Evolutionary conservation across 2,329 filamentous ascomycete genomes (phyloP).

Genomic region (Lecanicillium sp.): DNA sequence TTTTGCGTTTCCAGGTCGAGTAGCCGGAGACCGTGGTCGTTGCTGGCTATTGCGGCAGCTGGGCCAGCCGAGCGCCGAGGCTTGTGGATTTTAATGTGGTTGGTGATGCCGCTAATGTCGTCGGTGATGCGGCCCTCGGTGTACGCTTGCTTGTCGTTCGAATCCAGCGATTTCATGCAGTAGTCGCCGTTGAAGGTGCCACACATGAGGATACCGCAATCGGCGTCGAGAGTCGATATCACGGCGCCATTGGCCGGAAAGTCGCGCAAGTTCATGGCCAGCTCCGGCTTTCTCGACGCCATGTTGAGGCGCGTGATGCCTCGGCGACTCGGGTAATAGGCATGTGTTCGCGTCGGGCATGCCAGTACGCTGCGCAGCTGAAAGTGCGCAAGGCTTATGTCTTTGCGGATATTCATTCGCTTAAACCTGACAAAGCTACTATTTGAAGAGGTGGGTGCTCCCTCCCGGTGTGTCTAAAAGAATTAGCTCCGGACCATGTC

Average conservation of each 20-base stretch:
- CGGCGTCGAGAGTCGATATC: conserved; percentile 43
- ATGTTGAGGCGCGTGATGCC: conserved; percentile 46
- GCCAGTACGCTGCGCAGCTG: conserved; percentile 57
- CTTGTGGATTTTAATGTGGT: conserved; percentile 52
- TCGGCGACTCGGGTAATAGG: conserved; percentile 46
- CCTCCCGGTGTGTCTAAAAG: conserved; percentile 9
- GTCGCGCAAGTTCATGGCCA: conserved; percentile 34
- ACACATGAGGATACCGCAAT: conserved; percentile 47
- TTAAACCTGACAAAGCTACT: conserved; percentile 51
- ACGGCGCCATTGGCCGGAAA: conserved; percentile 27
- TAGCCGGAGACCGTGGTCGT: conserved; percentile 50
- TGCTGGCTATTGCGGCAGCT: conserved; percentile 52
- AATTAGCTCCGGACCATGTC: too few species aligned
- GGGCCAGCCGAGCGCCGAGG: conserved; percentile 44
- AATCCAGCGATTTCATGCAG: conserved; percentile 36
- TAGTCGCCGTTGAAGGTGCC: conserved; percentile 52
- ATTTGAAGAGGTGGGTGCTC: conserved; percentile 22
- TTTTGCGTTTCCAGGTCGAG: conserved; percentile 51
- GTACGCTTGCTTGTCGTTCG: conserved; percentile 24
- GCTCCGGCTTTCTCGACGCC: conserved; percentile 34
- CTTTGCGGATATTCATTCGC: conserved; percentile 44
- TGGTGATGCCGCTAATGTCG: conserved; percentile 50
- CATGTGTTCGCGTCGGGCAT: conserved; percentile 43
- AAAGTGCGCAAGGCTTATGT: conserved; percentile 53
- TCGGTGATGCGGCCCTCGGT: conserved; percentile 39